Evolutionary conservation across 2,329 filamentous ascomycete genomes (phyloP), one percentile per base, ranked within the genome.

Genomic region (Aspergillus alliaceus): DNA sequence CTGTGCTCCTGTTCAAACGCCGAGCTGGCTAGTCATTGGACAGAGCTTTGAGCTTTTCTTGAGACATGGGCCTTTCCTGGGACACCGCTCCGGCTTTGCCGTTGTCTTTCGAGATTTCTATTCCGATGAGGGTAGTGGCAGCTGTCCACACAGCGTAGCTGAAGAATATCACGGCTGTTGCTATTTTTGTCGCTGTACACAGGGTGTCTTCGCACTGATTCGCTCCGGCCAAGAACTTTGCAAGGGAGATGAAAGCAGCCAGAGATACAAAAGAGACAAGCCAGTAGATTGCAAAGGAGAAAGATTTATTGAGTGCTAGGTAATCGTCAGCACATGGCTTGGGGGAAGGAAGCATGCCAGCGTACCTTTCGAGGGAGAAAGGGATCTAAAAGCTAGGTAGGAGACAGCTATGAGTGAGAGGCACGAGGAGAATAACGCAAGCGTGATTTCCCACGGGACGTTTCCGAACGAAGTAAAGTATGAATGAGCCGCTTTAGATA

Each of bases 91-190:
- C n/a, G 6, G 22, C 14, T 25, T n/a, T 44, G 6, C 40, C 6
- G 40, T 27, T 27, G 12, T 27, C 40, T 3, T 44, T 44, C 14
- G 40, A 44, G n/a, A 44, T 27, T 6, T 27, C 40, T 6, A 44
- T 44, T 4, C 40, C 40, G 1, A 44, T 14, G 0, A 44, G 22
- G 14, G 40, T 44, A 5, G 22, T 44, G 11, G 40, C 40, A 44
- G 22, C 40, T 15, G 40, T 9, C 40, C 40, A 44, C n/a, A 44
- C 40, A 4, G 40, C 40, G 11, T 44, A 44, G 14, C 40, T 27
- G 9, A 44, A 44, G 22, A 27, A 27, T 24, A n/a, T n/a, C 40
- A 44, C 22, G 18, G 25, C 22, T 9, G 40, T 44, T 14, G 40
- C 24, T 44, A 27, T n/a, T 14, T 44, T 44, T 3, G 40, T 27